Percentiles rank a stretch among this genome's conserved stretches.
Evolutionary conservation across 176 grass and related monocot species (phyloP).

Genomic region (Themeda triandra): DNA sequence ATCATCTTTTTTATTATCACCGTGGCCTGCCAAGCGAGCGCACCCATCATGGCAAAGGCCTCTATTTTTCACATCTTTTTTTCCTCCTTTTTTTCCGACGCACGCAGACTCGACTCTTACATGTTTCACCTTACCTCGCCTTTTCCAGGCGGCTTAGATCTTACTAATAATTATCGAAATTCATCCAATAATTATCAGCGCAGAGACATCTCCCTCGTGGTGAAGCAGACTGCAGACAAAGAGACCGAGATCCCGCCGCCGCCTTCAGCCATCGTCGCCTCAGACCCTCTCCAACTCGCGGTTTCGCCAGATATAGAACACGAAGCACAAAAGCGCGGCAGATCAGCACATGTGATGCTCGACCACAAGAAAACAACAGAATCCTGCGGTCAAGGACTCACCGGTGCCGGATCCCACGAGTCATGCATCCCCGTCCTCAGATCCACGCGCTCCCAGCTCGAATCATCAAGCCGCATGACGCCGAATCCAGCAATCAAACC

Average conservation of each 20-base stretch:
- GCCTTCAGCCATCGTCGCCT: neutral
- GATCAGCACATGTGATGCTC: too few species aligned
- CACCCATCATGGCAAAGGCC: constrained; percentile 78
- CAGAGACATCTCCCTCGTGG: constrained; percentile 17
- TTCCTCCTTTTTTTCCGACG: neutral
- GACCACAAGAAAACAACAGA: too few species aligned
- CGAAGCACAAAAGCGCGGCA: neutral
- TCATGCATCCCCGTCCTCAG: neutral
- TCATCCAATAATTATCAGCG: constrained; percentile 43
- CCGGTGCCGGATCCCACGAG: neutral
- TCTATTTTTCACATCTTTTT: constrained; percentile 18
- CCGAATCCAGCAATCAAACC: neutral
- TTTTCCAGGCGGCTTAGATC: constrained; percentile 24
- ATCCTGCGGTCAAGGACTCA: neutral
- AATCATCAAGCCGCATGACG: neutral
- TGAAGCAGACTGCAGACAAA: too few species aligned
- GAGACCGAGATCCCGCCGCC: neutral
- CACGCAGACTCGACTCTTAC: constrained; percentile 23
- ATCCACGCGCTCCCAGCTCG: neutral
- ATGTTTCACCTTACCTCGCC: constrained; percentile 34
- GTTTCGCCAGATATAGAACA: neutral
- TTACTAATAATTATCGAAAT: constrained; percentile 59
- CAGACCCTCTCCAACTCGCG: neutral
- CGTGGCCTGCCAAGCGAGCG: constrained; percentile 73
- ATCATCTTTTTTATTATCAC: constrained; percentile 41